Percentiles rank a stretch among this genome's conserved stretches.
Conservation (phyloP, 2,329 filamentous ascomycete species). For the Lasiodiplodia sp. region DNA sequence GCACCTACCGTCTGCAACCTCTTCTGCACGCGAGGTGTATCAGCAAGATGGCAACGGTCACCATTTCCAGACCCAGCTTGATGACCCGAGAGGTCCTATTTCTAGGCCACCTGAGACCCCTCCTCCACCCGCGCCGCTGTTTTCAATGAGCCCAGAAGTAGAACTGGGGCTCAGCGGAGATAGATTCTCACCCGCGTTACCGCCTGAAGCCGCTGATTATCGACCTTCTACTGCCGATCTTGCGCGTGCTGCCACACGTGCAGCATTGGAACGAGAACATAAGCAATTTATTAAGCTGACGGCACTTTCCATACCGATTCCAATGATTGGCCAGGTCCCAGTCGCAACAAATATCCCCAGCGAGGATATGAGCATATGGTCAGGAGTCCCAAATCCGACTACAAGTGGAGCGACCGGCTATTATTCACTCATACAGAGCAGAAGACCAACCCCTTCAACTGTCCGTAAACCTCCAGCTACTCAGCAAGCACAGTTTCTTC, state of each 20-base stretch:
- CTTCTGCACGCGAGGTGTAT: background rate
- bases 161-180: background rate
- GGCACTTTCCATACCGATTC: background rate
- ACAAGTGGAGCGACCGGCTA: background rate
- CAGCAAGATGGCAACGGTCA: background rate
- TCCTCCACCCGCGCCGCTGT: slow-evolving; percentile 16
- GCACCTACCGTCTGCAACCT: background rate
- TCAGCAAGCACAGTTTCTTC: too few relatives aligned
- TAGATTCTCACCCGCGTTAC: background rate
- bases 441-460: background rate
- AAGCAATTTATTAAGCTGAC: background rate
- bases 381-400: too few relatives aligned
- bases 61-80: background rate
- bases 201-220: background rate
- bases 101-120: slow-evolving; percentile 4
- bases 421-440: background rate
- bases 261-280: background rate
- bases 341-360: background rate
- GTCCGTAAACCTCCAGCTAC: background rate
- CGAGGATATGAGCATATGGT: background rate
- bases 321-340: background rate
- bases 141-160: slow-evolving; percentile 8
- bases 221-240: background rate
- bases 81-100: slow-evolving; percentile 11
- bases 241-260: background rate